Evolutionary conservation across 2,329 filamentous ascomycete species (phyloP).

Genomic region (Cladosporium sp.): DNA sequence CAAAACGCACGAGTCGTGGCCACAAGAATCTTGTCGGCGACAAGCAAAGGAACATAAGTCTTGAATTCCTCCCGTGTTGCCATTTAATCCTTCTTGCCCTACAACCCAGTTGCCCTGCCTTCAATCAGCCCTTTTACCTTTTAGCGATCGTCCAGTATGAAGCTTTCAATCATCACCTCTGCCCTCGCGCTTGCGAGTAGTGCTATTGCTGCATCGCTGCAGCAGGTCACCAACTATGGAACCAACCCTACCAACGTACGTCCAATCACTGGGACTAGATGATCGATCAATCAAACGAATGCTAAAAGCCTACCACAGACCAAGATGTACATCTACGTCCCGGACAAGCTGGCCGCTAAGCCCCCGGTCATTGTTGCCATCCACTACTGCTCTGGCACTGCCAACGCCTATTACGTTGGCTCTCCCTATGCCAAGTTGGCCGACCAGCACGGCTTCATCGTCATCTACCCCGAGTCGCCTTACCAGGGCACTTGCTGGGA

Average conservation of each 20-base stretch:
- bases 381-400: conserved; percentile 56
- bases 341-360: conserved; percentile 17
- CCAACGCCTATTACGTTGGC: conserved; percentile 45
- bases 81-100: neutral
- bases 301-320: conserved; percentile 31
- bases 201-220: conserved; percentile 2
- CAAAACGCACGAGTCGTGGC: neutral
- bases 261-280: neutral
- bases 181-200: conserved; percentile 1
- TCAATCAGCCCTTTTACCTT: neutral
- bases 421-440: conserved; percentile 53
- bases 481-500: conserved; percentile 57
- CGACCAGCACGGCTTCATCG: conserved; percentile 54
- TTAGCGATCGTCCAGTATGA: neutral
- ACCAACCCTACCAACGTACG: conserved; percentile 5
- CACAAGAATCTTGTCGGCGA: neutral
- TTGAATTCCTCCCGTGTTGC: neutral
- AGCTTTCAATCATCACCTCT: conserved; percentile 1
- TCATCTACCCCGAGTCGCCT: conserved; percentile 54
- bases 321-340: conserved; percentile 47
- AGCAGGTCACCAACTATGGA: conserved; percentile 11
- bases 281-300: neutral
- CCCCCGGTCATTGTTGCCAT: conserved; percentile 23
- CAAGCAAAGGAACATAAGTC: conserved; percentile 5
- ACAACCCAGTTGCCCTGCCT: neutral